phyloP scores from a whole-genome alignment of 768 basidiomycete genomes.

The Tulasnella sp. region DNA sequence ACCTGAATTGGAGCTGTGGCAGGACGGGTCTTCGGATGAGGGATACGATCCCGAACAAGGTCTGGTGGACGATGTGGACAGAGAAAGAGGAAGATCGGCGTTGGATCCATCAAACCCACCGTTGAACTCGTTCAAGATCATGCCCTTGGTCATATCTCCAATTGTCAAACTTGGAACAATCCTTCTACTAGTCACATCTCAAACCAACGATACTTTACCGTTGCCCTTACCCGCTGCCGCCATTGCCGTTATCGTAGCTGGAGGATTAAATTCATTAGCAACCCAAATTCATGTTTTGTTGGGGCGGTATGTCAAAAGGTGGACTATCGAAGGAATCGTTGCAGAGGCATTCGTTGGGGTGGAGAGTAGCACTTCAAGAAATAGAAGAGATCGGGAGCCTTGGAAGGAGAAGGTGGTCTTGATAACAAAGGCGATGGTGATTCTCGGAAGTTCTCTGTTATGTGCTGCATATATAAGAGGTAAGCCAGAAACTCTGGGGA shows the following conservation, averaged over 20 bases:
- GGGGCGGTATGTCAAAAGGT: constrained; percentile 6
- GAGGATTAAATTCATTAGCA: constrained; percentile 3
- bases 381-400: neutral
- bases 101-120: no score
- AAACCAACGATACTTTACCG: neutral
- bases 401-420: constrained; percentile 10
- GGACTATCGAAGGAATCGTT: constrained; percentile 11
- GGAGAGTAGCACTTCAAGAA: neutral
- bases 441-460: neutral
- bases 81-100: no score
- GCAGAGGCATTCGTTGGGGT: constrained; percentile 10
- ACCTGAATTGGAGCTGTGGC: constrained; percentile 3
- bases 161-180: constrained; percentile 5
- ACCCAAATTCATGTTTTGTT: constrained; percentile 7
- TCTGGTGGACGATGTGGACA: neutral
- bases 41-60: neutral
- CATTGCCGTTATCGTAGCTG: constrained; percentile 2
- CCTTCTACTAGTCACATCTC: neutral
- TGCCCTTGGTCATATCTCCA: neutral
- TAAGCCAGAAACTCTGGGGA: neutral
- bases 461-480: constrained; percentile 10
- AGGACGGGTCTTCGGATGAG: neutral
- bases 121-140: neutral
- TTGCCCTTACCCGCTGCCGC: constrained; percentile 4
- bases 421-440: neutral